These are phyloP conservation scores for Starmera stellimalicola DNA, from an alignment of 1,139 yeast genomes.

Conservation along the genomic window DNA sequence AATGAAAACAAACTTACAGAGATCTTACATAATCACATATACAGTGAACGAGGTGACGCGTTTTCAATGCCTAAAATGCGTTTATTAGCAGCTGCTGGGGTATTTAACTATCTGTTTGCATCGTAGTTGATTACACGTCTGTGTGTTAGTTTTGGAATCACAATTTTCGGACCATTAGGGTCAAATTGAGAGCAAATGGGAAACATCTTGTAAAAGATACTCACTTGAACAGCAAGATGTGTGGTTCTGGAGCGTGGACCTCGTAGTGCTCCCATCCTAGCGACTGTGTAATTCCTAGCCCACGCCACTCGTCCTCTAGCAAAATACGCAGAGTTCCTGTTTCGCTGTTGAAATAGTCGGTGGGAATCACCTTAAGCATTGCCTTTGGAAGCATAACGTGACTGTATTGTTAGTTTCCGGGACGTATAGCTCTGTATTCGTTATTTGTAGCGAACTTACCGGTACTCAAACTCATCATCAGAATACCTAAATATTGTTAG, in stretches of 20 bases:
- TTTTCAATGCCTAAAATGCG: too few relatives aligned
- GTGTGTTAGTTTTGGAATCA: constrained; percentile 3
- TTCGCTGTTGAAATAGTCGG: constrained; percentile 89
- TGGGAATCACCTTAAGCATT: constrained; percentile 92
- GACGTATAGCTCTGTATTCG: too few relatives aligned
- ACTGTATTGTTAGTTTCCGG: too few relatives aligned
- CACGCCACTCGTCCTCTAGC: constrained; percentile 97
- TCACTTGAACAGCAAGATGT: constrained; percentile 74
- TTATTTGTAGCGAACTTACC: constrained; percentile 19
- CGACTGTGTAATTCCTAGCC: constrained; percentile 93
- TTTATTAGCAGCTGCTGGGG: too few relatives aligned
- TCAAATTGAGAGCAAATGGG: background rate
- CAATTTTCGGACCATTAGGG: too few relatives aligned
- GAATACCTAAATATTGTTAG: constrained; percentile 42
- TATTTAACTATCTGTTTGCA: constrained; percentile 9
- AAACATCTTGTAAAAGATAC: too few relatives aligned
- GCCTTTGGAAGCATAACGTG: constrained; percentile 97
- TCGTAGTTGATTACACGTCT: constrained; percentile 20
- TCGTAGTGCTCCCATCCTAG: constrained; percentile 98
- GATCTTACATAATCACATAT: too few relatives aligned
- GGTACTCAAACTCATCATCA: constrained; percentile 79
- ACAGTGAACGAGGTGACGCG: too few relatives aligned
- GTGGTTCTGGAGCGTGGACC: constrained; percentile 98
- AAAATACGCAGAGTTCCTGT: constrained; percentile 89
- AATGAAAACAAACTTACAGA: too few relatives aligned